Conservation (phyloP, 1,139 yeast genomes). For the Kodamaea fungicola region DNA sequence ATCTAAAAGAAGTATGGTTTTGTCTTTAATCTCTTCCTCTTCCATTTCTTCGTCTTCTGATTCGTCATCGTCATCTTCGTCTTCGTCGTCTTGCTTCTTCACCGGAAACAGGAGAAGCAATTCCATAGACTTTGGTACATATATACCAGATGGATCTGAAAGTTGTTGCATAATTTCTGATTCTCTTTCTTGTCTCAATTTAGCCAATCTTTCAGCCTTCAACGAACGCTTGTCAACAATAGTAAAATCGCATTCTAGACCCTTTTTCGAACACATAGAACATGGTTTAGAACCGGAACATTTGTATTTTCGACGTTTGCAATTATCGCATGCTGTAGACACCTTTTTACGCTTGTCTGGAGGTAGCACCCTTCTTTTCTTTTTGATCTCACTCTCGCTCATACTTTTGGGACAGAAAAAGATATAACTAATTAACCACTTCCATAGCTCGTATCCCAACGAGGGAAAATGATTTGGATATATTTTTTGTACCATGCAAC, state of each 20-base stretch:
- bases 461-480: neutral
- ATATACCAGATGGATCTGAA: slow-evolving; percentile 5
- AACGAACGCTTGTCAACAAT: slow-evolving; percentile 14
- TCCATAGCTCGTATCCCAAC: neutral
- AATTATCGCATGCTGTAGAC: slow-evolving; percentile 13
- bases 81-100: neutral
- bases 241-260: slow-evolving; percentile 10
- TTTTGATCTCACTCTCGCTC: slow-evolving; percentile 5
- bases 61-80: neutral
- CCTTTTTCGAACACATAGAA: slow-evolving; percentile 10
- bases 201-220: slow-evolving; percentile 24
- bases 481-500: neutral
- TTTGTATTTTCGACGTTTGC: slow-evolving; percentile 12
- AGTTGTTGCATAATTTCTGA: neutral
- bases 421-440: neutral
- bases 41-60: neutral
- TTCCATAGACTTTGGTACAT: slow-evolving; percentile 19
- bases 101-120: slow-evolving; percentile 19
- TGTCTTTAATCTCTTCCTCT: neutral
- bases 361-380: slow-evolving; percentile 9
- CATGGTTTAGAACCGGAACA: slow-evolving; percentile 13
- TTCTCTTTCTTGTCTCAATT: slow-evolving; percentile 6
- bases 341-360: slow-evolving; percentile 13
- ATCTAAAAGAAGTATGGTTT: neutral
- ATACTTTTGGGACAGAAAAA: neutral